phyloP scores from a whole-genome alignment of 1,139 yeast species.

The Pichia sp. region DNA sequence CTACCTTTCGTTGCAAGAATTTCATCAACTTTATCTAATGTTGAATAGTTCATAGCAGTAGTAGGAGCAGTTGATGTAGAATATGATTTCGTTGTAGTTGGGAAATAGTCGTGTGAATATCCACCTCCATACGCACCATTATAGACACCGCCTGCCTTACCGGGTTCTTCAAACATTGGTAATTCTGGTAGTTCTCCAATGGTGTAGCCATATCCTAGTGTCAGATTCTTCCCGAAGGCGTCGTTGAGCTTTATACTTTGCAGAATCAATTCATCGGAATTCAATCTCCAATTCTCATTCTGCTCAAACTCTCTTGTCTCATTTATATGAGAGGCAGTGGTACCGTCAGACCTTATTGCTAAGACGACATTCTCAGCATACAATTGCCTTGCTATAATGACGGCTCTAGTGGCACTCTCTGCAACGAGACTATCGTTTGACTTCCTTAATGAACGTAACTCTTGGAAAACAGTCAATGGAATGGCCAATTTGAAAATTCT shows the following conservation, averaged over 20 bases:
- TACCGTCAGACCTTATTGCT: conserved; percentile 48
- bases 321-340: conserved; percentile 47
- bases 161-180: conserved; percentile 13
- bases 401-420: conserved; percentile 77
- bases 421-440: conserved; percentile 70
- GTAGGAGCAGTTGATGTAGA: background rate
- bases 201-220: conserved; percentile 20
- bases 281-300: conserved; percentile 57
- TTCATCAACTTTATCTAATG: conserved; percentile 64
- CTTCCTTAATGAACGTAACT: conserved; percentile 63
- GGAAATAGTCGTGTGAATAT: conserved; percentile 7
- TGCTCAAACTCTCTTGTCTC: conserved; percentile 55
- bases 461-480: conserved; percentile 75
- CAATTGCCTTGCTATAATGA: conserved; percentile 62
- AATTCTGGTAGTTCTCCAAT: conserved; percentile 15
- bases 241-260: conserved; percentile 39
- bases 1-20: conserved; percentile 52
- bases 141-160: conserved; percentile 12
- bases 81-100: conserved; percentile 6
- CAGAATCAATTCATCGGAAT: conserved; percentile 54
- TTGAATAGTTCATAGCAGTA: background rate
- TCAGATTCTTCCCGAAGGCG: conserved; percentile 22
- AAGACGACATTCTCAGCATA: conserved; percentile 43
- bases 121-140: conserved; percentile 15
- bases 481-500: conserved; percentile 52